Evolutionary conservation across 2,329 filamentous ascomycete species (phyloP).

Genomic region (Nigrograna mackinnonii): DNA sequence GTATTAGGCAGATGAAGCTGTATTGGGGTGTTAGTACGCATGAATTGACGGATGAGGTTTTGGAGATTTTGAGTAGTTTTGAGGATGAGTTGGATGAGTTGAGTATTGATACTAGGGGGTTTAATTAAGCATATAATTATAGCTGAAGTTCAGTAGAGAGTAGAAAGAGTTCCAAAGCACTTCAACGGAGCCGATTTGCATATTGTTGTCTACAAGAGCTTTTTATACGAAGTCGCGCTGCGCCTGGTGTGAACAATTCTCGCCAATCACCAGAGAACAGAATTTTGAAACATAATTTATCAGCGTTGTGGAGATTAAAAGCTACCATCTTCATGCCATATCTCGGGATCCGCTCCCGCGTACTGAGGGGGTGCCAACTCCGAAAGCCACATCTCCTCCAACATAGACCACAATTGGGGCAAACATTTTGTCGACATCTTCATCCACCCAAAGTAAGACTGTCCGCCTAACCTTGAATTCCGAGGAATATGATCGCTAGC

Average conservation of each 20-base stretch:
- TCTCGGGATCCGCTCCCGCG: not conserved
- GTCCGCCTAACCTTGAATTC: conserved; percentile 6
- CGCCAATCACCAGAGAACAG: too few species aligned
- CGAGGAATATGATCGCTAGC: conserved; percentile 1
- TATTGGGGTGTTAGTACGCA: not conserved
- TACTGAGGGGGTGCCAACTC: not conserved
- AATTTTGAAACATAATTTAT: too few species aligned
- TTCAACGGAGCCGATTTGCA: too few species aligned
- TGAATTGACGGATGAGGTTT: not conserved
- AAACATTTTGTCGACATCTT: conserved; percentile 1
- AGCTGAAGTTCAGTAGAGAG: too few species aligned
- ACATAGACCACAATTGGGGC: not conserved
- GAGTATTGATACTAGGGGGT: not conserved
- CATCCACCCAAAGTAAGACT: conserved; percentile 14
- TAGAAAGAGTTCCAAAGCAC: too few species aligned
- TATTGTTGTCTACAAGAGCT: too few species aligned
- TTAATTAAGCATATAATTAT: too few species aligned
- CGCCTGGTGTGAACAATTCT: too few species aligned
- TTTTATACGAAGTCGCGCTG: too few species aligned
- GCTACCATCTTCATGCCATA: not conserved
- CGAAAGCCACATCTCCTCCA: not conserved
- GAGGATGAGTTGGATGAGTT: not conserved
- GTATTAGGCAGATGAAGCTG: not conserved
- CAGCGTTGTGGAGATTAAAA: too few species aligned
- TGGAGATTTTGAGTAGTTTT: not conserved